Conservation (phyloP, 768 basidiomycete genomes). For the Xerocomus spinulosus region DNA sequence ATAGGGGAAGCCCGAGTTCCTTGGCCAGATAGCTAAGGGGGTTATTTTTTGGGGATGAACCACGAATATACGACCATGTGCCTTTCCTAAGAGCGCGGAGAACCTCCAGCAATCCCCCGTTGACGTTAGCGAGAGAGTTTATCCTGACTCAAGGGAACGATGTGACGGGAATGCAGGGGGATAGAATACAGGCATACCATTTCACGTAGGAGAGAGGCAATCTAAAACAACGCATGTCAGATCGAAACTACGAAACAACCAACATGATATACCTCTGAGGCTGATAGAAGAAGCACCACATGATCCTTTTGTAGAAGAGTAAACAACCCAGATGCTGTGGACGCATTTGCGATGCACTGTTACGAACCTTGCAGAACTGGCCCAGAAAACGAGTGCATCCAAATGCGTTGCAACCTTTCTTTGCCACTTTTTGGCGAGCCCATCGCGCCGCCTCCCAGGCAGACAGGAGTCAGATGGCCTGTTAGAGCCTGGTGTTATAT, state of each 20-base stretch:
- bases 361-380: slow-evolving; percentile 65
- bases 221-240: slow-evolving; percentile 21
- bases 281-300: slow-evolving; percentile 87
- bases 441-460: slow-evolving; percentile 16
- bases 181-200: slow-evolving; percentile 38
- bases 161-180: background rate
- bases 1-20: slow-evolving; percentile 53
- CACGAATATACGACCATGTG: slow-evolving; percentile 55
- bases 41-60: slow-evolving; percentile 36
- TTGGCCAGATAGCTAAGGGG: slow-evolving; percentile 44
- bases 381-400: slow-evolving; percentile 74
- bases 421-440: slow-evolving; percentile 26
- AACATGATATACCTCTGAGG: slow-evolving; percentile 51
- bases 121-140: slow-evolving; percentile 60
- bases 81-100: slow-evolving; percentile 52
- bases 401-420: slow-evolving; percentile 42
- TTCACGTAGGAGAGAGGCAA: slow-evolving; percentile 49
- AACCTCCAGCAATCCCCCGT: slow-evolving; percentile 50
- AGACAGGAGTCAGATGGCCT: background rate
- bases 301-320: slow-evolving; percentile 48
- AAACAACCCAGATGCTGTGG: background rate
- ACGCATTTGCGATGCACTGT: background rate
- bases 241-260: background rate
- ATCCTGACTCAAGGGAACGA: slow-evolving; percentile 43
- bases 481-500: background rate